Evolutionary conservation across 2,329 filamentous ascomycete genomes (phyloP).

Genomic region (Nectriaceae sp.): DNA sequence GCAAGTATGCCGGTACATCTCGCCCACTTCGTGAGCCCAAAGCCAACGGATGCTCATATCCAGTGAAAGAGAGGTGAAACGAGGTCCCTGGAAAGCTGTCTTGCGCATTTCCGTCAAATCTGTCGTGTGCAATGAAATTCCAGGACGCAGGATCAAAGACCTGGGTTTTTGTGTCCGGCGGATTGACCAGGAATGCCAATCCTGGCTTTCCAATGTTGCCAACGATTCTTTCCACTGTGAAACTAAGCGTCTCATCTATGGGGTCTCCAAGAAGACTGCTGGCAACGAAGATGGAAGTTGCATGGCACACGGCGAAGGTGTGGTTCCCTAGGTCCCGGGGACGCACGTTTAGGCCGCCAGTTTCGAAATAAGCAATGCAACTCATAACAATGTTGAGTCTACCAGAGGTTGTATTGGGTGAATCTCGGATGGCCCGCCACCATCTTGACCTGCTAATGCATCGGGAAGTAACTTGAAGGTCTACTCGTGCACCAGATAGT

Average conservation of each 20-base stretch:
- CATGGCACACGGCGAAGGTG: not conserved
- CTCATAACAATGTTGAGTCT: not conserved
- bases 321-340: not conserved
- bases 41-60: not conserved
- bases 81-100: not conserved
- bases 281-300: not conserved
- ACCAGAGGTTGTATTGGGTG: not conserved
- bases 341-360: not conserved
- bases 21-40: not conserved
- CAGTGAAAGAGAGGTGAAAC: not conserved
- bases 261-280: not conserved
- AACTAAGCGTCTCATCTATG: not conserved
- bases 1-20: not conserved
- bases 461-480: not conserved
- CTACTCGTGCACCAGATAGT: not conserved
- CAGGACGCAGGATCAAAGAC: not conserved
- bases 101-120: not conserved
- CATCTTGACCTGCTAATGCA: not conserved
- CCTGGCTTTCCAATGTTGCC: not conserved
- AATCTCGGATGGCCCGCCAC: not conserved
- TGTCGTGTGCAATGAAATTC: not conserved
- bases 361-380: not conserved
- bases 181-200: not conserved
- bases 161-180: not conserved
- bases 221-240: not conserved